Evolutionary conservation across 345 rosid genomes (phyloP), one percentile per base, ranked within the genome.

Genomic region (Toxicodendron radicans): DNA sequence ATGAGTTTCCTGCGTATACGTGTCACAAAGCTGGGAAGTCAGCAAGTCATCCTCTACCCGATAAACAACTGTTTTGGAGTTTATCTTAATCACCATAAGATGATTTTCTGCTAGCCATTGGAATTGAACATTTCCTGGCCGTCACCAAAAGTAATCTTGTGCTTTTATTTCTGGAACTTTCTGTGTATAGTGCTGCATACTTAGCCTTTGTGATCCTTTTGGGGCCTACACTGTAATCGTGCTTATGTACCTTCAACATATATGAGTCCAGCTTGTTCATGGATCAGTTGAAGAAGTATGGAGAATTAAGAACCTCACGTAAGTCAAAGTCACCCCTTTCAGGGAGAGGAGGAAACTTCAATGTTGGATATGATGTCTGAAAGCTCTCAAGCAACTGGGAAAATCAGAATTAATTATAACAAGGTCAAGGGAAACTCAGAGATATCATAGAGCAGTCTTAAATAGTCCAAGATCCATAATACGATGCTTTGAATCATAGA

Each of bases 271-370:
- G n/a, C 58, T 24, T 20, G 4, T 46, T 60, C 35, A 6, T n/a
- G 43, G 70, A 76, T 91, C 86, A 95, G 87, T 95, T 93, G 86
- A 95, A 95, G 69, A 95, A 95, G 80, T 95, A 95, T 2, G 88
- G 93, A 70, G 98, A 95, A 62, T 82, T 70, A 43, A 93, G 86
- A 66, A 95, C 97, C 78, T 91, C 89, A 57, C 66, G 81, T 77
- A 95, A 80, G 83, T 93, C 95, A 54, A 95, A 93, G 79, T 85
- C 63, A 72, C 97, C 98, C 83, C 97, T 90, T 74, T 89, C 79
- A 7, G 98, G 99, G 33, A 95, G 85, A 23, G 93, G 78, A 54
- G 99, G 99, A 83, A 95, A 95, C 58, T 73, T 77, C 79, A 89
- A 85, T 41, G 72, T 61, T 56, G 97, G 97, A 80, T 87, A 86